These are phyloP conservation scores for Wickerhamiella dianesei DNA, from an alignment of 805 yeast species.

Conservation along the genomic window DNA sequence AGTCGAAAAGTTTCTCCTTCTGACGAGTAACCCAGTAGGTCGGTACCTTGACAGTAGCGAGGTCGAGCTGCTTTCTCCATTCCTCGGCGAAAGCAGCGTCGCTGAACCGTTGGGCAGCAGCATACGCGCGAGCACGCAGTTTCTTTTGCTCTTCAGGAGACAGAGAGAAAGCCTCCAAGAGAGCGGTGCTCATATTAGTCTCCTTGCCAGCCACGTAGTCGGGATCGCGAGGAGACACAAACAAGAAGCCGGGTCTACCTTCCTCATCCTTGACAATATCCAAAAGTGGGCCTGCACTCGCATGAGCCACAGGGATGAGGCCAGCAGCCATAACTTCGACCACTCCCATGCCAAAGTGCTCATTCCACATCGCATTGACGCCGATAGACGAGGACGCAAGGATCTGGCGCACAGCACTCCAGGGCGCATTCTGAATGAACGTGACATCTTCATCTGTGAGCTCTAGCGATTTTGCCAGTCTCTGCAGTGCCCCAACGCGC, in stretches of 20 bases:
- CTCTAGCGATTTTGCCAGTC: conserved; percentile 29
- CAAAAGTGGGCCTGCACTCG: conserved; percentile 84
- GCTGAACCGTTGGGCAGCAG: conserved; percentile 41
- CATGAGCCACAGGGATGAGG: conserved; percentile 77
- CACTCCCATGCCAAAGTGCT: conserved; percentile 95
- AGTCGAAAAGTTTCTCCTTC: not conserved
- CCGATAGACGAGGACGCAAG: conserved; percentile 56
- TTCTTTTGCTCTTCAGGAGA: conserved; percentile 26
- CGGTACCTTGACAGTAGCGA: conserved; percentile 3
- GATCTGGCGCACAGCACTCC: conserved; percentile 42
- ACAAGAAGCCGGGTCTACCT: conserved; percentile 62
- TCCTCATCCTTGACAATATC: conserved; percentile 60
- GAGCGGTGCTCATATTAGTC: conserved; percentile 37
- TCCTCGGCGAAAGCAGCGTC: conserved; percentile 40
- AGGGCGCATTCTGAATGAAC: conserved; percentile 63
- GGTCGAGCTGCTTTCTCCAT: conserved; percentile 32
- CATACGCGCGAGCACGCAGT: conserved; percentile 34
- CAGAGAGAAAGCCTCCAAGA: conserved; percentile 33
- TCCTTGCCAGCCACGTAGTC: conserved; percentile 34
- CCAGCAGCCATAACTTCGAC: conserved; percentile 88
- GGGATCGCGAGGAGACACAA: conserved; percentile 58
- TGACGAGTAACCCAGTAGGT: not conserved
- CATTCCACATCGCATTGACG: conserved; percentile 97
- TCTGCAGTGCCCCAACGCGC: conserved; percentile 39
- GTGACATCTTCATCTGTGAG: conserved; percentile 33